A percentile compares a stretch with the other conserved stretches of the same genome.
Evolutionary conservation across 1,139 yeast genomes (phyloP).

Genomic region (Yamadazyma sp.): DNA sequence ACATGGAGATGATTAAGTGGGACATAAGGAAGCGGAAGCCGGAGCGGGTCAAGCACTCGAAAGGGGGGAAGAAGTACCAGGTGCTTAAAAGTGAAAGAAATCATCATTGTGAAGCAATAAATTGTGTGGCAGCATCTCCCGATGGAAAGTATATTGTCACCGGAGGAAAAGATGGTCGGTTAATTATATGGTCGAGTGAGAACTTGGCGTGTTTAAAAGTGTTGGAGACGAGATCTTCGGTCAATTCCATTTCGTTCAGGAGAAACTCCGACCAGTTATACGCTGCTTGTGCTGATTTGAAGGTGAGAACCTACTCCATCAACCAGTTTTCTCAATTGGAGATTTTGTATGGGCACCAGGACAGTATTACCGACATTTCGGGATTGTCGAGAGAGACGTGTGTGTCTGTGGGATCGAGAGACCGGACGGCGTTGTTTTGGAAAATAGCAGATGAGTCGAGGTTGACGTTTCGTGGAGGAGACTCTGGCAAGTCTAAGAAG

Average conservation of each 20-base stretch:
- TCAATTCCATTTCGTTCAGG: constrained; percentile 74
- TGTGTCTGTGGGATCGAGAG: constrained; percentile 93
- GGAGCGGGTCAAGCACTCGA: constrained; percentile 58
- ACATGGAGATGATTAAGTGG: constrained; percentile 80
- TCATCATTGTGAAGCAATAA: constrained; percentile 77
- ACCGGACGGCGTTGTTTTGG: constrained; percentile 94
- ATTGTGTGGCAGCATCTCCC: constrained; percentile 79
- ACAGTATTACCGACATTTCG: constrained; percentile 74
- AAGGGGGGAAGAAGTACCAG: constrained; percentile 56
- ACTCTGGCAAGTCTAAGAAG: constrained; percentile 48
- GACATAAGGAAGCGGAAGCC: constrained; percentile 50
- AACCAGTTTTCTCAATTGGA: constrained; percentile 89
- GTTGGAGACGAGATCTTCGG: constrained; percentile 73
- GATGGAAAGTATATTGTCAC: constrained; percentile 88
- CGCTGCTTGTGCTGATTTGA: constrained; percentile 90
- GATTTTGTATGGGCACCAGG: constrained; percentile 93
- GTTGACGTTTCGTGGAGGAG: constrained; percentile 92
- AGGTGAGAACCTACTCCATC: constrained; percentile 82
- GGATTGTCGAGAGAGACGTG: constrained; percentile 86
- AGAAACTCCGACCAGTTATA: constrained; percentile 80
- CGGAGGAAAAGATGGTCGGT: constrained; percentile 81
- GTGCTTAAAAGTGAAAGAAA: constrained; percentile 41
- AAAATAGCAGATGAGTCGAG: constrained; percentile 93
- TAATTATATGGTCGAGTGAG: constrained; percentile 85
- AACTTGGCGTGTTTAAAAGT: constrained; percentile 73